phyloP scores from a whole-genome alignment of 2,329 filamentous ascomycete genomes.

The Boeremia lycopersici region DNA sequence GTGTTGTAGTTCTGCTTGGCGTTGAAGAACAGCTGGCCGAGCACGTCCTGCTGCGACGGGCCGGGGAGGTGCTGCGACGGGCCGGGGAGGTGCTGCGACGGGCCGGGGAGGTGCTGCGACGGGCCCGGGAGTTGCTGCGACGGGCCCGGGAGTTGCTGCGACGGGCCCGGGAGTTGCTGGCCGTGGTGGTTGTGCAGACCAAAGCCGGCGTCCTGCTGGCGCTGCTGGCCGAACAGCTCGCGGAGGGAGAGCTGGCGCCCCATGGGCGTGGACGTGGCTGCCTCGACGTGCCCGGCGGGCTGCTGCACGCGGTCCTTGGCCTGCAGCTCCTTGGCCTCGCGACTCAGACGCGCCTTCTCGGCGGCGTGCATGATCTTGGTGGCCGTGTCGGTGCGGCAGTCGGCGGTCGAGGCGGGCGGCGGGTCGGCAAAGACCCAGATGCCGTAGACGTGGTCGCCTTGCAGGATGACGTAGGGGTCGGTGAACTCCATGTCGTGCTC shows the following conservation, averaged over 20 bases:
- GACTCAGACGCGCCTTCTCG: slow-evolving; percentile 56
- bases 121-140: too few species aligned
- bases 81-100: slow-evolving; percentile 25
- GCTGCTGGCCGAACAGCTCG: slow-evolving; percentile 62
- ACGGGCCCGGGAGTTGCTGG: too few species aligned
- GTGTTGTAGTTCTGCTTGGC: slow-evolving; percentile 46
- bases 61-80: slow-evolving; percentile 24
- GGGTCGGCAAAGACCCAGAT: slow-evolving; percentile 70
- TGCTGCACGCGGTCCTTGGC: slow-evolving; percentile 28
- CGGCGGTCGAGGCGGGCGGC: slow-evolving; percentile 60
- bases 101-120: not conserved
- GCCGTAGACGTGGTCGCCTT: slow-evolving; percentile 59
- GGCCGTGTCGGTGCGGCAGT: slow-evolving; percentile 58
- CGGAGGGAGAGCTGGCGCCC: slow-evolving; percentile 60
- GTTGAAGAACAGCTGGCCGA: slow-evolving; percentile 45
- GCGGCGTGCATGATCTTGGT: slow-evolving; percentile 63
- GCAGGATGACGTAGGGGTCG: slow-evolving; percentile 66
- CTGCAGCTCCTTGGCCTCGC: slow-evolving; percentile 43
- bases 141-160: slow-evolving; percentile 26
- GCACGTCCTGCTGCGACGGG: slow-evolving; percentile 33
- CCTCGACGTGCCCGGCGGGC: slow-evolving; percentile 39
- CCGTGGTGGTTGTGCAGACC: slow-evolving; percentile 47
- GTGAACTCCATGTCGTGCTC: slow-evolving; percentile 54
- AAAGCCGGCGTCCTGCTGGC: slow-evolving; percentile 58
- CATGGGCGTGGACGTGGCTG: slow-evolving; percentile 51